Base-by-base conservation (phyloP, 2,329 filamentous ascomycete genomes). In the Sporothrix euskadiensis region DNA sequence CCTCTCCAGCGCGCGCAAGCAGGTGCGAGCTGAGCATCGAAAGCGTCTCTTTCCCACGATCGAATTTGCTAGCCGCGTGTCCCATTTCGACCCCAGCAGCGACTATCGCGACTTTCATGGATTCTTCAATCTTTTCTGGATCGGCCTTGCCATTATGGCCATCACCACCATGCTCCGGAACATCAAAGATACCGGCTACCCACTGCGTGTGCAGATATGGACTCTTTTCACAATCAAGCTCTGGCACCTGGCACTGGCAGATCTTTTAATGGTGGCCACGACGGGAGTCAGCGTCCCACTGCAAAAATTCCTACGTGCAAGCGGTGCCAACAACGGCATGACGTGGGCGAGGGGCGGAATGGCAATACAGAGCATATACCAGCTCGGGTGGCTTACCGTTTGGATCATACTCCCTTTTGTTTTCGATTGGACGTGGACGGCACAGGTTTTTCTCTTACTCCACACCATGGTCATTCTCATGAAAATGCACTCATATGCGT, bases 401-500 rank as follows among this genome's bases (percentile, higher is more conserved):
- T 98, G 95, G 95, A 90, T 96, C 75, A 86, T 88, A 80, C 89
- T 94, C 79, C 96, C 96, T 0, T 98, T 98, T 77, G 82, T 91
- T 77, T 86, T 97, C 9, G 87, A 92, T 70, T 99, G 96, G 96
- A 93, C 94, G 2, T 99, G 96, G 96, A 99, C 96, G 0, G 91
- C 95, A 2, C 96, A 98, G 80, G 96, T 99, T 54, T 99, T 97
- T 81, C 88, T 99, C 78, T 91, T 94, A 12, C 85, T 99, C 47
- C 96, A 99, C 82, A 91, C 94, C 59, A 89, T 99, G 82, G 91
- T 93, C 8, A 86, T 99, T 26, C 89, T 98, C 69, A 99, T 99
- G 96, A 99, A 99, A 85, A 96, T 98, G 90, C 96, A 99, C 81
- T 98, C 94, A 6, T 99, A 97, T 80, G 92, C 94, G 32, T 99